phyloP scores from a whole-genome alignment of 208 protist genomes.

The Tritrichomonas musculus region DNA sequence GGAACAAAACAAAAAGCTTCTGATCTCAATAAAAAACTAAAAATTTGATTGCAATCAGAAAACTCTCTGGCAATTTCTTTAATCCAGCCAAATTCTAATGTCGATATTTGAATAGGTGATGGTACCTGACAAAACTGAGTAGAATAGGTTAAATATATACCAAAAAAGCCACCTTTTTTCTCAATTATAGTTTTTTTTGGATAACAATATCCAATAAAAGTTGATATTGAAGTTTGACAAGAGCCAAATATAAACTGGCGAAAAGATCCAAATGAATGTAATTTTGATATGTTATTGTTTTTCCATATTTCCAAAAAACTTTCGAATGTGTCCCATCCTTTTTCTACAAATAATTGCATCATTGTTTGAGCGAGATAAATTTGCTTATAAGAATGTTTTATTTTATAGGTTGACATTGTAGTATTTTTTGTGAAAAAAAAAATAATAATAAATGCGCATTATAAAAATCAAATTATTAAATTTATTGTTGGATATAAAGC shows the following conservation, averaged over 20 bases:
- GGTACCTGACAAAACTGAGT: background rate
- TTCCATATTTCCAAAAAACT: background rate
- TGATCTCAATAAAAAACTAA: background rate
- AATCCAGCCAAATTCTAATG: background rate
- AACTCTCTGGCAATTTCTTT: background rate
- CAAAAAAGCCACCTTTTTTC: background rate
- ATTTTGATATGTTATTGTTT: background rate
- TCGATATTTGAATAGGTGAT: background rate
- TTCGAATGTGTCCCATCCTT: too few relatives aligned
- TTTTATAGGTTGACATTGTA: too few relatives aligned
- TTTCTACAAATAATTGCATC: too few relatives aligned
- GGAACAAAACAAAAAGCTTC: background rate
- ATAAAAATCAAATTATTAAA: too few relatives aligned
- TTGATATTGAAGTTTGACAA: background rate
- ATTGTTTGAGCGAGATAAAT: too few relatives aligned
- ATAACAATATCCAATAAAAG: background rate
- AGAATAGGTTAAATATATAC: background rate
- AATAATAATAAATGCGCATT: too few relatives aligned
- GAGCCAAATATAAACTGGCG: background rate
- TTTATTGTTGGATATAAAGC: too few relatives aligned
- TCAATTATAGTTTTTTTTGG: background rate
- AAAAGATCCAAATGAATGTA: background rate
- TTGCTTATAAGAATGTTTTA: too few relatives aligned
- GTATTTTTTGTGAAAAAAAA: too few relatives aligned
- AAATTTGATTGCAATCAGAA: background rate